Conservation (phyloP, 768 basidiomycete species). For the Lactarius quietus region DNA sequence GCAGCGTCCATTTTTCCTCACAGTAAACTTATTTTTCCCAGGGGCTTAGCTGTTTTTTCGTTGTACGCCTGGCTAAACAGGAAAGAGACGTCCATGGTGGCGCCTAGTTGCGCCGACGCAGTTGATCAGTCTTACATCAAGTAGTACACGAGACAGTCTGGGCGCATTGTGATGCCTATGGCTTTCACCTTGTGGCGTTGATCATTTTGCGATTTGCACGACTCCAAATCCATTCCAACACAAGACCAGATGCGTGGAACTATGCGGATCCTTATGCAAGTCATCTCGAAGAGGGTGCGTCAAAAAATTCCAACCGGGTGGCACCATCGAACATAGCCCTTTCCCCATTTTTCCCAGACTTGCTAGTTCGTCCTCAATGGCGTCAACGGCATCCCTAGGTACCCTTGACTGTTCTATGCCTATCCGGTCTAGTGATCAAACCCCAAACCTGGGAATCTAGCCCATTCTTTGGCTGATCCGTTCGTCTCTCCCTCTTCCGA, state of each 20-base stretch:
- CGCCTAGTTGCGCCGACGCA: slow-evolving; percentile 33
- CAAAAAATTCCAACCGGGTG: slow-evolving; percentile 1
- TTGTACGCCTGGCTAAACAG: slow-evolving; percentile 34
- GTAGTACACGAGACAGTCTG: slow-evolving; percentile 32
- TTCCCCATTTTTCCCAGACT: not conserved
- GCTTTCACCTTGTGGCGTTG: slow-evolving; percentile 31
- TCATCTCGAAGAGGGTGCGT: slow-evolving; percentile 10
- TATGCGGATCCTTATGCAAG: not conserved
- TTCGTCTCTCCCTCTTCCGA: not conserved
- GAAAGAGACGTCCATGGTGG: slow-evolving; percentile 30
- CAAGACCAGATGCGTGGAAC: not conserved
- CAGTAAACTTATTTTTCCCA: slow-evolving; percentile 2
- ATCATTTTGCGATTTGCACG: slow-evolving; percentile 27
- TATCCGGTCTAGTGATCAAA: not conserved
- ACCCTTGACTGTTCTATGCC: not conserved
- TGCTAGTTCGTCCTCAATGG: too few species aligned
- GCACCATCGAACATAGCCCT: not conserved
- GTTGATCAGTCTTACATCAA: slow-evolving; percentile 30
- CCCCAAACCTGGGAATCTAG: not conserved
- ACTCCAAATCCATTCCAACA: slow-evolving; percentile 3
- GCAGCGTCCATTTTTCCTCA: not conserved
- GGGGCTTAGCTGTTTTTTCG: not conserved
- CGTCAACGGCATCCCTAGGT: too few species aligned
- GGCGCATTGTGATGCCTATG: slow-evolving; percentile 32
- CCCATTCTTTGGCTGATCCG: not conserved